Evolutionary conservation across 495 filamentous ascomycete genomes (phyloP), one percentile per base, ranked within the genome.

Genomic region (Lasiosphaeria ovina): DNA sequence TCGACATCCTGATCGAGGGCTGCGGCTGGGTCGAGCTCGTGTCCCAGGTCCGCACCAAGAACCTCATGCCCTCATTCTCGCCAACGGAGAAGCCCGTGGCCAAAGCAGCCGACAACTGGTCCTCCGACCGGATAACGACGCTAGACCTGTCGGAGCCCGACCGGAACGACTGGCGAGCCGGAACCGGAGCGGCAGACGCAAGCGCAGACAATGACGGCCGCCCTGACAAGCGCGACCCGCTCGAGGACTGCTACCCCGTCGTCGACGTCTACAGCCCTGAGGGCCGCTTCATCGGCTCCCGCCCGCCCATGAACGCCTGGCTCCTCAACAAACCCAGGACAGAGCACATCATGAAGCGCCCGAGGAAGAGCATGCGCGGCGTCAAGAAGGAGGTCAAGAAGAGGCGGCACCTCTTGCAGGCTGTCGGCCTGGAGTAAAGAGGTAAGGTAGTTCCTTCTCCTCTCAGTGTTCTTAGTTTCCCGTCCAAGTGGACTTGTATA

Each of bases 1-100:
- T 88, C 0, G 94, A 99, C 70, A 84, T 99, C 42, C 76, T 99
- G 7, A 86, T 99, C 40, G 92, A 97, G 65, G 90, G 93, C 17
- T 86, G 87, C 45, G 94, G 94, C 3, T 99, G 95, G 93, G 81
- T 99, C 7, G 94, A 99, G 71, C 72, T 99, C 17, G 87, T 84
- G 6, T 85, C 87, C 12, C 93, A 98, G 72, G 81, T 94, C 7
- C 85, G 93, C 31, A 82, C 80, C 32, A 83, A 63, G 65, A 66
- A 73, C 33, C 60, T 82, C 1, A 7, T 11, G 40, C 51, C 51
- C 11, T 47, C 44, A n/a, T 47, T n/a, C 12, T 14, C 44, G 8
- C 44, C 44, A 11, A 47, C 8, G 8, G 16, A 47, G 44, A 47
- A 47, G 44, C 0, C 44, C 16, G 5, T n/a, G 0, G 5, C 12